Evolutionary conservation across 2,329 filamentous ascomycete species (phyloP).

Genomic region (Teratosphaeria epicoccoides): DNA sequence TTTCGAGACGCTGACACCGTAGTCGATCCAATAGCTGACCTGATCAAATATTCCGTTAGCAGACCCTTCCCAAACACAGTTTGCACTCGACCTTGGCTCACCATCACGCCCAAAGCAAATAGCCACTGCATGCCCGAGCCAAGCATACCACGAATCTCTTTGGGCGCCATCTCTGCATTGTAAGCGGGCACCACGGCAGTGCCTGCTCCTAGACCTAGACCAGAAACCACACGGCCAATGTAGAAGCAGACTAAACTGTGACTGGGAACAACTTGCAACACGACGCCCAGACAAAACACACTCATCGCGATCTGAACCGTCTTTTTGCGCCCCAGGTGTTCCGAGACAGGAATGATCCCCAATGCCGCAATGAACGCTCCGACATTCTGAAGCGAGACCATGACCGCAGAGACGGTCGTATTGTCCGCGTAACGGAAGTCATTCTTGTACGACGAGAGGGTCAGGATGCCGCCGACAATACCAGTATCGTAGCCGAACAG

Average conservation of each 20-base stretch:
- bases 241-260: conserved; percentile 36
- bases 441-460: conserved; percentile 11
- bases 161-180: conserved; percentile 33
- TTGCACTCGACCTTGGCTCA: conserved; percentile 18
- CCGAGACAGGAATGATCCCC: conserved; percentile 38
- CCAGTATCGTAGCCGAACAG: conserved; percentile 1
- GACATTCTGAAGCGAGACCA: conserved; percentile 40
- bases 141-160: conserved; percentile 38
- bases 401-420: conserved; percentile 27
- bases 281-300: conserved; percentile 30
- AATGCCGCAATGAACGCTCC: conserved; percentile 45
- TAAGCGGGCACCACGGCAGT: conserved; percentile 32
- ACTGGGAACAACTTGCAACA: conserved; percentile 38
- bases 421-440: conserved; percentile 19
- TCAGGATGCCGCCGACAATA: conserved; percentile 3
- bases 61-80: neutral
- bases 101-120: conserved; percentile 40
- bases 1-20: conserved; percentile 30
- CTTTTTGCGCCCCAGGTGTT: conserved; percentile 35
- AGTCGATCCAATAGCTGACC: conserved; percentile 32
- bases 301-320: conserved; percentile 35
- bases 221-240: conserved; percentile 36
- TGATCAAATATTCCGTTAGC: neutral
- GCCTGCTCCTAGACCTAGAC: conserved; percentile 39
- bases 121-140: conserved; percentile 44